Evolutionary conservation across 108 stramenopile species (phyloP).

Genomic region (Skeletonema menzelii): DNA sequence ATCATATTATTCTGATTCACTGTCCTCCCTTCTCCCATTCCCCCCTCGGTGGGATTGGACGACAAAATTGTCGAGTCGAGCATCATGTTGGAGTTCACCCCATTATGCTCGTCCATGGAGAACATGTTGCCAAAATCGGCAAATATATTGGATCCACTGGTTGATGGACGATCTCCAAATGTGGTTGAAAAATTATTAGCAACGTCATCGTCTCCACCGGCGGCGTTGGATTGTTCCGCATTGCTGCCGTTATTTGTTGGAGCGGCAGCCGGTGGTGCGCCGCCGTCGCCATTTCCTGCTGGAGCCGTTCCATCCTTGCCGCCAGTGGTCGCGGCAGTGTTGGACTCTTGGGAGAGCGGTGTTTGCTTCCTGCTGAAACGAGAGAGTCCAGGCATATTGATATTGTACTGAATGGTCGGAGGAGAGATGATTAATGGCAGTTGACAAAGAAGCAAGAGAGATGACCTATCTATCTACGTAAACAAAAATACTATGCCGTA

Average conservation of each 20-base stretch:
- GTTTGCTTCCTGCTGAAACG: not conserved
- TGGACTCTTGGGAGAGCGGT: not conserved
- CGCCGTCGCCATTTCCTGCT: slow-evolving; percentile 1
- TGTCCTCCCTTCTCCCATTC: not conserved
- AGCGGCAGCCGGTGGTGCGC: not conserved
- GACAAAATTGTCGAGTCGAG: not conserved
- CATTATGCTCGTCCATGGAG: not conserved
- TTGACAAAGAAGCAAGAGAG: no score
- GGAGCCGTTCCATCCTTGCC: not conserved
- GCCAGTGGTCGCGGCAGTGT: not conserved
- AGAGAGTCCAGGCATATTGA: not conserved
- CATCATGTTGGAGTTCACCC: not conserved
- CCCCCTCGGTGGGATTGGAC: not conserved
- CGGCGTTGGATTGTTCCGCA: not conserved
- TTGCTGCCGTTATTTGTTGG: not conserved
- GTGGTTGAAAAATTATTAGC: not conserved
- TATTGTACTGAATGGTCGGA: no score
- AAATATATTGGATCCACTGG: not conserved
- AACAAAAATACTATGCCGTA: no score
- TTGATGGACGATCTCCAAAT: not conserved
- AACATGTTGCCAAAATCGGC: not conserved
- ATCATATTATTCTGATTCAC: not conserved
- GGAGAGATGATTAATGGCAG: no score
- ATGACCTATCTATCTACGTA: no score
- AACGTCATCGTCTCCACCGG: not conserved